Evolutionary conservation across 2,329 filamentous ascomycete genomes (phyloP).

Genomic region (Blumeriella jaapii): DNA sequence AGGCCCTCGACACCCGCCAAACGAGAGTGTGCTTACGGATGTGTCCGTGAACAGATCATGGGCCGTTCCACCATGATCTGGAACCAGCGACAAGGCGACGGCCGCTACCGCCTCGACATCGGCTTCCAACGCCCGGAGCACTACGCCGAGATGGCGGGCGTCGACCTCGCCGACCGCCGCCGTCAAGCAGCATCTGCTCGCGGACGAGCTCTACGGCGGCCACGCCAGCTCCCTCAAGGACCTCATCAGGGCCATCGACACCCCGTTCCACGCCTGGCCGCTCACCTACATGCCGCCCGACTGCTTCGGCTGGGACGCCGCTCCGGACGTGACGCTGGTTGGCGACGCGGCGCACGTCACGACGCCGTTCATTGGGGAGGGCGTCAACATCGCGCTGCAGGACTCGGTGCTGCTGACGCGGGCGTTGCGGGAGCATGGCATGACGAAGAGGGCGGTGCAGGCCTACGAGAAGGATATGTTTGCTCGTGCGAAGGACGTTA

Average conservation of each 20-base stretch:
- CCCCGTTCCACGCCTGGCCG: background rate
- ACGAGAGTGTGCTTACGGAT: too few relatives aligned
- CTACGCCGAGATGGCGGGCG: background rate
- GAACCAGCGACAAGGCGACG: background rate
- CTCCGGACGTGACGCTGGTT: slow-evolving; percentile 33
- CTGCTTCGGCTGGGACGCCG: slow-evolving; percentile 10
- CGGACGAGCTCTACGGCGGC: background rate
- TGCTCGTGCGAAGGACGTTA: background rate
- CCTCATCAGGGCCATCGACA: background rate
- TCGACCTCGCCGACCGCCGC: background rate
- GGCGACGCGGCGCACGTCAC: slow-evolving; percentile 39
- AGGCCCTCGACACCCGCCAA: too few relatives aligned
- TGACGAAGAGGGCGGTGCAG: background rate
- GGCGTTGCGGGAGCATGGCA: background rate
- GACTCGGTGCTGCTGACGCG: background rate
- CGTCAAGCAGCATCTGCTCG: background rate
- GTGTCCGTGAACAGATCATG: too few relatives aligned
- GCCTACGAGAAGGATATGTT: background rate
- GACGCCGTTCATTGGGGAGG: slow-evolving; percentile 23
- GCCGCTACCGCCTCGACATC: background rate
- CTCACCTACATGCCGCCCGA: slow-evolving; percentile 13
- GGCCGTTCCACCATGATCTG: background rate
- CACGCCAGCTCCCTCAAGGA: background rate
- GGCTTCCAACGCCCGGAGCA: background rate
- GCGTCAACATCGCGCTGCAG: background rate